Evolutionary conservation across 768 basidiomycete genomes (phyloP), one percentile per base, ranked within the genome.

Genomic region (Termitomyces sp.): DNA sequence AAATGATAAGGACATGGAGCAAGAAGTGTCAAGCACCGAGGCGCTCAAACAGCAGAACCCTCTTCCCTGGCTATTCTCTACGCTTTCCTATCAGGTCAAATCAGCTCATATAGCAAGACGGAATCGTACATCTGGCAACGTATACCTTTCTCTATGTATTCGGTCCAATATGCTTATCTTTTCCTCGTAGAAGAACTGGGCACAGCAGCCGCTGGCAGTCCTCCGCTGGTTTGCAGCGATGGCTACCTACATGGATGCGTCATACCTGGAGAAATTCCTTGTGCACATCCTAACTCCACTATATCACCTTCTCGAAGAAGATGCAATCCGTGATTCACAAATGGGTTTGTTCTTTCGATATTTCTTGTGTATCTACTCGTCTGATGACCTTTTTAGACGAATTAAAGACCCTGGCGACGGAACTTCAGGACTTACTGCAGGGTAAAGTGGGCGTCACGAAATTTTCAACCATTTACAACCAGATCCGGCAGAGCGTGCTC

Each of bases 191-290:
- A 73, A 77, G 0, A 88, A 88, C 67, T 98, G 96, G 94, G 78
- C 85, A 4, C 82, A 89, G 31, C 90, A 93, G 58, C 90, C 94
- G 0, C 72, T 88, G 1, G 84, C 93, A 0, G 83, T 89, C 44
- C 70, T 99, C 47, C 87, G 91, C 16, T 97, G 94, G 89, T 97
- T 98, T 65, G 97, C 95, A 0, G 95, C 94, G 0, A 93, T 97
- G 86, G 74, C 84, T 2, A 84, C 88, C 2, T 73, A 83, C 66
- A 84, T 98, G 79, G 83, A 87, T 0, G 68, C 77, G 0, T 60
- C 68, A 0, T 73, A 76, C 18, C 75, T 93, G 0, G 84, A 90
- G 63, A 76, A 72, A 27, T 96, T 89, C 74, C 76, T 96, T 33
- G 80, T 87, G 2, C 94, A 97, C 67, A 88, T 98, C 30, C 75